Evolutionary conservation across 1,284 basidiomycete species (phyloP).

Genomic region (Wallemia hederae): DNA sequence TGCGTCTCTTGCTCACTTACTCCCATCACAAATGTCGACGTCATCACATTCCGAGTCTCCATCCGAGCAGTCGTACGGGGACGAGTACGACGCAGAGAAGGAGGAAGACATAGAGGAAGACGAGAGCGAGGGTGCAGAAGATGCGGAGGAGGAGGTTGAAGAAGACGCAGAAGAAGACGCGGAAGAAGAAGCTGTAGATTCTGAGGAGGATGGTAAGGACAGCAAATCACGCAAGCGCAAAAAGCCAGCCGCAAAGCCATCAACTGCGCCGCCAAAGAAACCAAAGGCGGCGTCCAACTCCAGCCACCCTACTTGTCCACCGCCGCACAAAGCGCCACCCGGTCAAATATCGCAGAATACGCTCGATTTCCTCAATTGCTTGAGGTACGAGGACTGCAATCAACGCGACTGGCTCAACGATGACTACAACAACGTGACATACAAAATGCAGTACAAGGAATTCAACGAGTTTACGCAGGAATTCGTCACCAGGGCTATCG

Average conservation of each 20-base stretch:
- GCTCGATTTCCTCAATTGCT: slow-evolving; percentile 37
- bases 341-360: slow-evolving; percentile 64
- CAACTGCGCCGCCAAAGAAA: slow-evolving; percentile 12
- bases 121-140: slow-evolving; percentile 1
- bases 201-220: too few relatives aligned
- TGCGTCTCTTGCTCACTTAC: too few relatives aligned
- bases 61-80: too few relatives aligned
- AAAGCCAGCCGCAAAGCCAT: background rate
- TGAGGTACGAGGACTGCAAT: slow-evolving; percentile 46
- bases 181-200: too few relatives aligned
- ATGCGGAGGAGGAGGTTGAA: background rate
- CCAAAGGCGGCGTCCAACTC: slow-evolving; percentile 14
- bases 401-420: slow-evolving; percentile 48
- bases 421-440: slow-evolving; percentile 13
- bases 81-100: slow-evolving; percentile 9
- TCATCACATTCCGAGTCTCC: too few relatives aligned
- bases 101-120: slow-evolving; percentile 11
- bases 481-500: slow-evolving; percentile 32
- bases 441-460: slow-evolving; percentile 23
- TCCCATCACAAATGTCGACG: too few relatives aligned
- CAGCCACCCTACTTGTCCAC: background rate
- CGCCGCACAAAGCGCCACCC: slow-evolving; percentile 29
- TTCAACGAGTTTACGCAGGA: slow-evolving; percentile 53
- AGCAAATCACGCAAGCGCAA: too few relatives aligned
- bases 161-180: slow-evolving; percentile 5